Evolutionary conservation across 2,329 filamentous ascomycete species (phyloP), one percentile per base, ranked within the genome.

Genomic region (Nemania serpens): DNA sequence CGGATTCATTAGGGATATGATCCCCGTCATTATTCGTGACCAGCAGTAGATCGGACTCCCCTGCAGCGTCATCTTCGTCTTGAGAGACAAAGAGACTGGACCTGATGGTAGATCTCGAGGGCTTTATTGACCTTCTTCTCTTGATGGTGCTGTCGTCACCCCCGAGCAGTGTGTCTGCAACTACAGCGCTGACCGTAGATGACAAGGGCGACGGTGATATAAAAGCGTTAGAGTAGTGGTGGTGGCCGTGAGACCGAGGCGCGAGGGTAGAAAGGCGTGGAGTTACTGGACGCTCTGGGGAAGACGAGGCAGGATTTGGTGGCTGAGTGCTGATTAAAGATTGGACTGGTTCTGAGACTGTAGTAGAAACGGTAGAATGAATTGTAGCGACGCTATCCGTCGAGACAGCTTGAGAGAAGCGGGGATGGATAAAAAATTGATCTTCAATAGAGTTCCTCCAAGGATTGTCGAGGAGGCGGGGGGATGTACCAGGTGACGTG

Each of bases 121-220:
- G 78, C 48, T 79, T 75, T 49, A 80, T 74, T 9, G 81, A 81
- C 10, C 79, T 77, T 56, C 75, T 78, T 42, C 76, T 76, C 5
- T 77, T 61, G 18, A 75, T 67, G 0, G 77, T 71, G 34, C 71
- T 73, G 25, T 80, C 77, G 15, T 80, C 75, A 34, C 79, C 77
- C 11, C 81, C 75, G 1, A 84, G 75, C 33, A 86, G 76, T 11
- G 79, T 82, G 65, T 87, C 84, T 43, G 83, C 81, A 45, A 87
- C 81, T 0, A 84, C 83, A 0, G 82, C 82, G 17, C 79, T 84
- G 39, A 87, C 81, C 1, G 84, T 86, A 0, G 84, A 85, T 1
- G 84, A 85, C 36, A 87, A 77, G 0, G 84, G 84, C 0, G 84
- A 86, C 11, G 84, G 84, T 2, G 84, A 86, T 62, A 86, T 84